These are phyloP conservation scores for Fraxinus americana DNA, from an alignment of 257 asterid species.

Conservation along the genomic window DNA sequence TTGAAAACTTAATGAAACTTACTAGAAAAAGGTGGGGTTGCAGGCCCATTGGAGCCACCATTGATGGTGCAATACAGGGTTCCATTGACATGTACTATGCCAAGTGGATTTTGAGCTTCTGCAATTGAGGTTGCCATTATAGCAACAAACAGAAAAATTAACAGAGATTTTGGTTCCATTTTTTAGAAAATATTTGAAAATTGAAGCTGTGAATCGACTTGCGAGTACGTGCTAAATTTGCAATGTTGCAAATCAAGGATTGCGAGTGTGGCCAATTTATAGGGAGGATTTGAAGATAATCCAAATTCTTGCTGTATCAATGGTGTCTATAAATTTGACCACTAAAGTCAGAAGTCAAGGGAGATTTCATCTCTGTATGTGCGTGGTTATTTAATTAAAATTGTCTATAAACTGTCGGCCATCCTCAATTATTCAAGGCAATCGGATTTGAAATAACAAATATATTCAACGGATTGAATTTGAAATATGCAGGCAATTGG, in stretches of 20 bases:
- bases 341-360: too few species aligned
- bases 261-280: not conserved
- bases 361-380: too few species aligned
- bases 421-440: too few species aligned
- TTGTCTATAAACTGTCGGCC: too few species aligned
- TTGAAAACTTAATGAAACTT: not conserved
- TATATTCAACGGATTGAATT: too few species aligned
- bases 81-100: constrained; percentile 35
- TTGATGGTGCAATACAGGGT: constrained; percentile 44
- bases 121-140: constrained; percentile 38
- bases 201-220: not conserved
- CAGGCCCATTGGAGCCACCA: constrained; percentile 35
- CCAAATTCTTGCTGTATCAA: too few species aligned
- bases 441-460: too few species aligned
- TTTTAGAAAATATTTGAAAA: not conserved
- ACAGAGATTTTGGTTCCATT: constrained; percentile 19
- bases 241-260: not conserved
- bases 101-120: constrained; percentile 41
- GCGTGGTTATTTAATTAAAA: too few species aligned
- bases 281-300: not conserved
- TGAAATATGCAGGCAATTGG: too few species aligned
- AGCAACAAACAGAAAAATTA: constrained; percentile 28
- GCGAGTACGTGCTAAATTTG: not conserved
- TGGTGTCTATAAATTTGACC: too few species aligned
- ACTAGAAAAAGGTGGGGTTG: constrained; percentile 42